phyloP scores from a whole-genome alignment of 495 filamentous ascomycete species.

The Penicillium verhagenii region DNA sequence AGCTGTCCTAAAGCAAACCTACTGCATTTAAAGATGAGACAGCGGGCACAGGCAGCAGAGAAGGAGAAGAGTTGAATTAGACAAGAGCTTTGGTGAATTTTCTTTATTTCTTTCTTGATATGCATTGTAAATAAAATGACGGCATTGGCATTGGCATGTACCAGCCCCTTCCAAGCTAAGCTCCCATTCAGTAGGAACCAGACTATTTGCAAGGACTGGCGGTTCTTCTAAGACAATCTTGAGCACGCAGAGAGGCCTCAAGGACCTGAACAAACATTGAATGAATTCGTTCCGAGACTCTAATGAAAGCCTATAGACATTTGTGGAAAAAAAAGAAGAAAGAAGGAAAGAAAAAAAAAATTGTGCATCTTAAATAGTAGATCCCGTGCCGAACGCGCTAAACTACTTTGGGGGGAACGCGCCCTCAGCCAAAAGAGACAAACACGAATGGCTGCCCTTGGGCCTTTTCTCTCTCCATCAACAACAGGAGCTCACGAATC shows the following conservation, averaged over 20 bases:
- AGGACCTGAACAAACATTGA: slow-evolving; percentile 96
- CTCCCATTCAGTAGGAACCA: slow-evolving; percentile 53
- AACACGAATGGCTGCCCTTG: slow-evolving; percentile 25
- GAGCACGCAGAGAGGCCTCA: slow-evolving; percentile 91
- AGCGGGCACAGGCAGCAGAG: slow-evolving; percentile 54
- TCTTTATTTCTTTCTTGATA: background rate
- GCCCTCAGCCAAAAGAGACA: slow-evolving; percentile 37
- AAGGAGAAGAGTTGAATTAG: slow-evolving; percentile 6
- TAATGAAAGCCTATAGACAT: slow-evolving; percentile 98
- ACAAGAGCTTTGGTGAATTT: background rate
- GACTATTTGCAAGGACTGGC: slow-evolving; percentile 69
- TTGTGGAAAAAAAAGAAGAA: slow-evolving; percentile 20
- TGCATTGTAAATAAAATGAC: slow-evolving; percentile 10
- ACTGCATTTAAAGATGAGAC: slow-evolving; percentile 83
- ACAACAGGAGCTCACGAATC: slow-evolving; percentile 10
- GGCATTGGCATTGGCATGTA: slow-evolving; percentile 34
- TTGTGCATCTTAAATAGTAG: slow-evolving; percentile 19
- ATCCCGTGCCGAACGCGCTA: slow-evolving; percentile 32
- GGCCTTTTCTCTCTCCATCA: slow-evolving; percentile 16
- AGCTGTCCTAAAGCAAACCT: slow-evolving; percentile 85
- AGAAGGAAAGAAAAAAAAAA: slow-evolving; percentile 54
- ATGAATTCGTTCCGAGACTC: slow-evolving; percentile 95
- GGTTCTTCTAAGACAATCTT: slow-evolving; percentile 92
- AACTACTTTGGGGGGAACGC: slow-evolving; percentile 32
- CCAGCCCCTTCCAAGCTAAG: slow-evolving; percentile 51